Evolutionary conservation across 176 grass and related monocot genomes (phyloP).

Genomic region (Carex pumila): DNA sequence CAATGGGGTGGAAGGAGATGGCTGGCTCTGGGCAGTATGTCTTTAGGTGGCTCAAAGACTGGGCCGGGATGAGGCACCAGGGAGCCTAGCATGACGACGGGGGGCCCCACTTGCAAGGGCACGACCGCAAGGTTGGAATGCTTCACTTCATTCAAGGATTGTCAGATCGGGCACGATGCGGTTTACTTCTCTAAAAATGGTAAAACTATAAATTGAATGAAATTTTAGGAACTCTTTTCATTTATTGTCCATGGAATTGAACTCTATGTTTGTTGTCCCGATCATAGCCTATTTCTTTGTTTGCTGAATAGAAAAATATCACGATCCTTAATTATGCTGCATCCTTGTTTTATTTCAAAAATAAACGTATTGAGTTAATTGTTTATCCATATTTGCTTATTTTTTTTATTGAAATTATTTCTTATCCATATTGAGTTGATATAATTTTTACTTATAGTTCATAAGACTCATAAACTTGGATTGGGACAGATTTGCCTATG

Average conservation of each 20-base stretch:
- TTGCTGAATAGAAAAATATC: too few species aligned
- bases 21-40: constrained; percentile 46
- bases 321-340: too few species aligned
- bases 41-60: constrained; percentile 41
- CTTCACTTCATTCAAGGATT: constrained; percentile 27
- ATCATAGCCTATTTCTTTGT: too few species aligned
- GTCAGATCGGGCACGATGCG: constrained; percentile 39
- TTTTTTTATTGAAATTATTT: not conserved
- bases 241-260: too few species aligned
- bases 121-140: not conserved
- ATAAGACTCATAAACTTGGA: not conserved
- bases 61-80: constrained; percentile 45
- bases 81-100: constrained; percentile 42
- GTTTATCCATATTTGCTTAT: not conserved
- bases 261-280: too few species aligned
- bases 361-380: too few species aligned
- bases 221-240: too few species aligned
- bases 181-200: constrained; percentile 19
- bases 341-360: too few species aligned
- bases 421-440: too few species aligned
- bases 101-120: constrained; percentile 18
- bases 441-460: not conserved
- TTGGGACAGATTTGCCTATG: too few species aligned
- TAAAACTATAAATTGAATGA: too few species aligned
- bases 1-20: constrained; percentile 47